Evolutionary conservation across 1,284 basidiomycete species (phyloP).

Genomic region (Tilletia caries): DNA sequence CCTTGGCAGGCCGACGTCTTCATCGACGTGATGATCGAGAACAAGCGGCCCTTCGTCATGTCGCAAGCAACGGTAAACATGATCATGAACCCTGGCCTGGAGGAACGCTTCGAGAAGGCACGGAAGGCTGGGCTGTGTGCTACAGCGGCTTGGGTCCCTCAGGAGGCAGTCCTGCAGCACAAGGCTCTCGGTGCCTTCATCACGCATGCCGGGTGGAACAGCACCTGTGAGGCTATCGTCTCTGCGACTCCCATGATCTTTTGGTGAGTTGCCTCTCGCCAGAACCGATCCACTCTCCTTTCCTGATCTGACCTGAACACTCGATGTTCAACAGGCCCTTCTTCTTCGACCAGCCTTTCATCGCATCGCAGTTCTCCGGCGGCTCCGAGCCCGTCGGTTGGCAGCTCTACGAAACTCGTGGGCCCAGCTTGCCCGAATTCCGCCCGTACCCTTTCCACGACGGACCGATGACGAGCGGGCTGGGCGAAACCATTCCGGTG

Average conservation of each 20-base stretch:
- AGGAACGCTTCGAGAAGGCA: neutral
- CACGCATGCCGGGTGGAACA: slow-evolving; percentile 11
- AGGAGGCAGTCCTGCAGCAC: neutral
- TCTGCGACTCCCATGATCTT: neutral
- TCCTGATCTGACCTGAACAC: no score
- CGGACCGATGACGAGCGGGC: neutral
- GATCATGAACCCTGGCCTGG: neutral
- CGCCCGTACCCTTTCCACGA: neutral
- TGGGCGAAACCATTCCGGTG: neutral
- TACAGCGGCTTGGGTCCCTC: neutral
- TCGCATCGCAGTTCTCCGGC: neutral
- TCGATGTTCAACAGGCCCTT: neutral
- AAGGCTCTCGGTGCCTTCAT: neutral
- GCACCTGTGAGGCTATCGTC: neutral
- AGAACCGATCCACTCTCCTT: no score
- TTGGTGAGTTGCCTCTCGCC: neutral
- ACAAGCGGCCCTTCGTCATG: neutral
- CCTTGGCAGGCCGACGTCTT: slow-evolving; percentile 2
- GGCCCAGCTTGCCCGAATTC: neutral
- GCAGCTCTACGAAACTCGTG: neutral
- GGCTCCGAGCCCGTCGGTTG: neutral
- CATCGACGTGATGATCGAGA: neutral
- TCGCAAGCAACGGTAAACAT: neutral
- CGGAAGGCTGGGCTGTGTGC: neutral
- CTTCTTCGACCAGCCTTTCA: slow-evolving; percentile 5